Percentiles rank a stretch among this genome's conserved stretches.
Conservation (phyloP, 352 stramenopile species). For the Halophytophthora batemanensis region DNA sequence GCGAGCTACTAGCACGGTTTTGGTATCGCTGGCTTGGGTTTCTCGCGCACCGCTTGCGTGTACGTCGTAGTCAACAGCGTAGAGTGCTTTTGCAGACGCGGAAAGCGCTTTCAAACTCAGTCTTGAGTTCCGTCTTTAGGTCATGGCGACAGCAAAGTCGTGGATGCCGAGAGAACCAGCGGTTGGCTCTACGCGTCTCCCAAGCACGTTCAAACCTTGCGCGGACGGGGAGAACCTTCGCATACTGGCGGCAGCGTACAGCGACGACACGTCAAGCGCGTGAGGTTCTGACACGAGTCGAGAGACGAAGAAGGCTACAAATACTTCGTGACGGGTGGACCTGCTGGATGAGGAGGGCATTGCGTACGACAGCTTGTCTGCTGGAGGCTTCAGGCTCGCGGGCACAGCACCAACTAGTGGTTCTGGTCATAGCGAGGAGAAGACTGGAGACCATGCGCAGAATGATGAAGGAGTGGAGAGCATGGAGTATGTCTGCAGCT, state of each 20-base stretch:
- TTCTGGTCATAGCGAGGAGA: neutral
- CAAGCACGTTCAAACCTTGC: neutral
- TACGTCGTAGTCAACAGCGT: conserved; percentile 12
- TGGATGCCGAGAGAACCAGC: neutral
- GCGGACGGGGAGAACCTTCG: conserved; percentile 5
- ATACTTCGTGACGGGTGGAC: conserved; percentile 10
- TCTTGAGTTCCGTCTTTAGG: conserved; percentile 15
- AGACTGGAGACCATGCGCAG: conserved; percentile 8
- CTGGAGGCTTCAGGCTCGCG: conserved; percentile 8
- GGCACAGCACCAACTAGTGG: conserved; percentile 11
- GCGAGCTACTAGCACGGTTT: conserved; percentile 16
- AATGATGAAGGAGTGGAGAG: conserved; percentile 9
- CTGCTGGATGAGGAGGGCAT: conserved; percentile 9
- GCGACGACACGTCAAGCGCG: conserved; percentile 9
- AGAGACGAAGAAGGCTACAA: neutral
- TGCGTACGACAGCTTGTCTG: conserved; percentile 1
- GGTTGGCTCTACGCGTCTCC: conserved; percentile 3
- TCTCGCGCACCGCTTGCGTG: conserved; percentile 12
- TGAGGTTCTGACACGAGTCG: conserved; percentile 5
- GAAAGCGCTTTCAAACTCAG: conserved; percentile 7
- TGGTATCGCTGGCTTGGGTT: conserved; percentile 26
- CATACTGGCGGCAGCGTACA: conserved; percentile 6
- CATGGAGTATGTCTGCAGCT: neutral
- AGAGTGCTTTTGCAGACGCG: conserved; percentile 1
- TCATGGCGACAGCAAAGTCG: conserved; percentile 16